A percentile compares a stretch with the other conserved stretches of the same genome.
phyloP scores from a whole-genome alignment of 176 grass and related monocot genomes.

The Ananas comosus region DNA sequence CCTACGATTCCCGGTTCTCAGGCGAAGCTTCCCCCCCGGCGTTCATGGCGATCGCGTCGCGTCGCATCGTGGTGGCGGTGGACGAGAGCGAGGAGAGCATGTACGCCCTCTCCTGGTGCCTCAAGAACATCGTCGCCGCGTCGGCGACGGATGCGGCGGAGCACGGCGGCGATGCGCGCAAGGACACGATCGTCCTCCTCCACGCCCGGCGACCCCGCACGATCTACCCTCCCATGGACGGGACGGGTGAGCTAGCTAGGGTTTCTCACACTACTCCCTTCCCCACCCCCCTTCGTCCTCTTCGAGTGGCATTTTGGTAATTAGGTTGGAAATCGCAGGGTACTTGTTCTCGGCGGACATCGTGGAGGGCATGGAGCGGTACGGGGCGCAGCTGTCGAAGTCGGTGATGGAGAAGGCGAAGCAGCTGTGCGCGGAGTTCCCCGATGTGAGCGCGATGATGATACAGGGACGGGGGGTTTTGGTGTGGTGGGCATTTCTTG shows the following conservation, averaged over 20 bases:
- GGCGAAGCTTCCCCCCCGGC: not conserved
- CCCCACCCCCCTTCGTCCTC: not conserved
- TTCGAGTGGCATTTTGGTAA: not conserved
- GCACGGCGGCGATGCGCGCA: not conserved
- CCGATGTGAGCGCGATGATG: constrained; percentile 8
- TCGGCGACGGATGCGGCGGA: not conserved
- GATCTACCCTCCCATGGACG: constrained; percentile 37
- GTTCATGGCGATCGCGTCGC: constrained; percentile 7
- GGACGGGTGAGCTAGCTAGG: constrained; percentile 8
- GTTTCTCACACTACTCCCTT: not conserved
- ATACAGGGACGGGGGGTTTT: too few species aligned
- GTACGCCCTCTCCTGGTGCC: constrained; percentile 49
- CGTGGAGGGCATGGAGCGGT: constrained; percentile 25
- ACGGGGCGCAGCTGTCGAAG: constrained; percentile 26
- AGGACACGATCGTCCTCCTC: constrained; percentile 24
- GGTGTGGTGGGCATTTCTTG: not conserved
- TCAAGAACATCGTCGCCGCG: constrained; percentile 31
- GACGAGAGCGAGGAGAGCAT: constrained; percentile 48
- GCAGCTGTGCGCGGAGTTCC: constrained; percentile 25
- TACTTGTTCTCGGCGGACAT: constrained; percentile 41
- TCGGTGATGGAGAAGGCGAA: constrained; percentile 28
- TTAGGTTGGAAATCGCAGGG: not conserved
- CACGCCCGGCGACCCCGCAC: constrained; percentile 39
- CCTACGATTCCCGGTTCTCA: too few species aligned
- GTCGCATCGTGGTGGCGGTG: constrained; percentile 40